These are phyloP conservation scores for Oehlia diaphana DNA, from an alignment of 192 early-diverging fungal genomes.

Conservation along the genomic window DNA sequence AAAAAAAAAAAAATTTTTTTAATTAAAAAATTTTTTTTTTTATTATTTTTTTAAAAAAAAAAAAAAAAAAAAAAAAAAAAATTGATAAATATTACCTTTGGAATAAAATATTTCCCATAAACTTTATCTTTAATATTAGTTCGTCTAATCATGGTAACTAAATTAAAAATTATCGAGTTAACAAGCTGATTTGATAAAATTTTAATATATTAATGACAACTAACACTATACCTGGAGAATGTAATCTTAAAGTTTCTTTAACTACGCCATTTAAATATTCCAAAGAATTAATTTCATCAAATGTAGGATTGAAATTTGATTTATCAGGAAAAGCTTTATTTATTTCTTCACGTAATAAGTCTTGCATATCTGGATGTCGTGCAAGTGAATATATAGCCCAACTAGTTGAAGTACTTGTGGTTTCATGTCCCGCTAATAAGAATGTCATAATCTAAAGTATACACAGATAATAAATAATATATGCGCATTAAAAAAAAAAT, in stretches of 20 bases:
- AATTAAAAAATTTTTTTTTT: background rate
- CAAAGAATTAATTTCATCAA: slow-evolving; percentile 49
- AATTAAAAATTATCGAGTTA: background rate
- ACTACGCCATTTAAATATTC: slow-evolving; percentile 50
- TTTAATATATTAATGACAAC: background rate
- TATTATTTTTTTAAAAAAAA: no score
- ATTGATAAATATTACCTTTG: slow-evolving; percentile 40
- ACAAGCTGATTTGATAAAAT: background rate
- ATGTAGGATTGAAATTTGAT: slow-evolving; percentile 40
- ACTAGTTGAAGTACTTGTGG: slow-evolving; percentile 46
- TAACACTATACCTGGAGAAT: slow-evolving; percentile 37
- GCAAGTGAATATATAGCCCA: slow-evolving; percentile 58
- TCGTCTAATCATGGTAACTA: slow-evolving; percentile 44
- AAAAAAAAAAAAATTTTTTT: background rate
- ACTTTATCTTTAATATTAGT: slow-evolving; percentile 37
- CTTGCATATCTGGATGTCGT: slow-evolving; percentile 43
- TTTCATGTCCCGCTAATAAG: slow-evolving; percentile 55
- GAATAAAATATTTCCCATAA: slow-evolving; percentile 47
- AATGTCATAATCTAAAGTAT: slow-evolving; percentile 4
- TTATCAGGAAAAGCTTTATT: slow-evolving; percentile 38
- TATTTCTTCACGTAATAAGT: slow-evolving; percentile 48
- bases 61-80: background rate
- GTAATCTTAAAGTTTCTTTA: slow-evolving; percentile 51
- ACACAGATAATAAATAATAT: background rate
- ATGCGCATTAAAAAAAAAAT: no score